Percentiles rank a stretch among this genome's conserved stretches.
These are phyloP conservation scores for Clitopilus hobsonii DNA, from an alignment of 768 basidiomycete genomes.

Conservation along the genomic window DNA sequence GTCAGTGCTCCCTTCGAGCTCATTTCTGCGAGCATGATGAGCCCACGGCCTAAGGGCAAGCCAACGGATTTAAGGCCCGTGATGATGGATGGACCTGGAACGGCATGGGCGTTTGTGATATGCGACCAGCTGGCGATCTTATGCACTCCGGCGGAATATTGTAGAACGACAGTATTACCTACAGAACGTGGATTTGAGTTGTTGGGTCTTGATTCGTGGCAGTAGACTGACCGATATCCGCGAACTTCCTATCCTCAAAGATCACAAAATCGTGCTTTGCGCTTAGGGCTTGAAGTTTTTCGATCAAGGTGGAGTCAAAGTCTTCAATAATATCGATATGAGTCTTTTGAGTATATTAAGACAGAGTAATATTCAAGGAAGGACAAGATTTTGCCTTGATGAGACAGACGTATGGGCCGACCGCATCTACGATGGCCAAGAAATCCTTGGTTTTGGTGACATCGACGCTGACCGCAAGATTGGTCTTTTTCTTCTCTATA, in stretches of 20 bases:
- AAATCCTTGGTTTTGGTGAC: constrained; percentile 78
- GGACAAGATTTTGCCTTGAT: constrained; percentile 67
- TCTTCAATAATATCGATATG: constrained; percentile 96
- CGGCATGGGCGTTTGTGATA: constrained; percentile 93
- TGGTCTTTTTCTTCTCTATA: constrained; percentile 84
- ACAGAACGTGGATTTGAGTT: not conserved
- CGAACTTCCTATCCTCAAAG: constrained; percentile 98
- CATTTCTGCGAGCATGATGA: constrained; percentile 95
- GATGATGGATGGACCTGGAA: constrained; percentile 94
- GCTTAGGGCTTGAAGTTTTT: constrained; percentile 65
- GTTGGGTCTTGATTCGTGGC: constrained; percentile 1
- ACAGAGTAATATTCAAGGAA: constrained; percentile 11
- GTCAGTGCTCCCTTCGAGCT: constrained; percentile 86
- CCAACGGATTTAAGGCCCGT: constrained; percentile 88
- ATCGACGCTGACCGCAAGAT: constrained; percentile 95
- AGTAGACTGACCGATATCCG: constrained; percentile 82
- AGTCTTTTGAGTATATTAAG: constrained; percentile 55
- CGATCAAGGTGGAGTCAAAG: constrained; percentile 70
- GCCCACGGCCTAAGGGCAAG: constrained; percentile 75
- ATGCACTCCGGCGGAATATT: constrained; percentile 91
- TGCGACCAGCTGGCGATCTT: constrained; percentile 95
- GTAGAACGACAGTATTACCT: constrained; percentile 96
- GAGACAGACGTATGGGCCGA: constrained; percentile 87
- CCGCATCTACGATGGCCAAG: constrained; percentile 79
- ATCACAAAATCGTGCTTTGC: constrained; percentile 88